Evolutionary conservation across 768 basidiomycete genomes (phyloP).

Genomic region (Kwoniella europaea): DNA sequence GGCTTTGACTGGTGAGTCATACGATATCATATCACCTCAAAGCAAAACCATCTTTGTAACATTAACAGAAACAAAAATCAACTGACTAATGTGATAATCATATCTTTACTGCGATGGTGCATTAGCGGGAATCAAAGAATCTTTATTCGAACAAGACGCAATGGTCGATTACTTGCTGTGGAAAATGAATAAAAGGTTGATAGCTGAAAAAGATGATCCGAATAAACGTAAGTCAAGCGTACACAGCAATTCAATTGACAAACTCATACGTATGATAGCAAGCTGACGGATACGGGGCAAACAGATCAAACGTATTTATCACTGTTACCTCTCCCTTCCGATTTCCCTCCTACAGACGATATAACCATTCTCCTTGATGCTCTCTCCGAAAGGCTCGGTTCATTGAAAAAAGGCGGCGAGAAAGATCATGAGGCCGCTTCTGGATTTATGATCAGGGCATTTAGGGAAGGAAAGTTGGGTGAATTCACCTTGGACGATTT

Average conservation of each 20-base stretch:
- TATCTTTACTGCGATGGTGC: neutral
- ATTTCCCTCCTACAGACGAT: conserved; percentile 67
- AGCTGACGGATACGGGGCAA: too few species aligned
- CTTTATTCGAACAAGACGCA: conserved; percentile 81
- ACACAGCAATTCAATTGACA: too few species aligned
- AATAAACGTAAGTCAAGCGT: conserved; percentile 52
- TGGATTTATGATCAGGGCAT: conserved; percentile 82
- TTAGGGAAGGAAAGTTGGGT: conserved; percentile 66
- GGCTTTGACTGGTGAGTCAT: conserved; percentile 77
- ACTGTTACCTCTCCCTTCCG: conserved; percentile 60
- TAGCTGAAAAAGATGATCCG: conserved; percentile 27
- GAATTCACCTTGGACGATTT: conserved; percentile 57
- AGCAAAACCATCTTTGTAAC: neutral
- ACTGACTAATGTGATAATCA: neutral
- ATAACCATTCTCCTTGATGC: conserved; percentile 70
- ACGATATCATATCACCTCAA: too few species aligned
- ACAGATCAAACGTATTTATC: conserved; percentile 34
- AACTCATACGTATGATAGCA: too few species aligned
- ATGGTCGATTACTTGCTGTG: conserved; percentile 86
- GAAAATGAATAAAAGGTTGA: conserved; percentile 69
- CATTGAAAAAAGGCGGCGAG: conserved; percentile 76
- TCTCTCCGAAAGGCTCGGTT: conserved; percentile 77
- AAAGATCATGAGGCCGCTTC: conserved; percentile 74
- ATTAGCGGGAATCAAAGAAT: conserved; percentile 78
- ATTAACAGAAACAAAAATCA: neutral